Evolutionary conservation across 768 basidiomycete species (phyloP), one percentile per base, ranked within the genome.

Genomic region (Mycena crocata): DNA sequence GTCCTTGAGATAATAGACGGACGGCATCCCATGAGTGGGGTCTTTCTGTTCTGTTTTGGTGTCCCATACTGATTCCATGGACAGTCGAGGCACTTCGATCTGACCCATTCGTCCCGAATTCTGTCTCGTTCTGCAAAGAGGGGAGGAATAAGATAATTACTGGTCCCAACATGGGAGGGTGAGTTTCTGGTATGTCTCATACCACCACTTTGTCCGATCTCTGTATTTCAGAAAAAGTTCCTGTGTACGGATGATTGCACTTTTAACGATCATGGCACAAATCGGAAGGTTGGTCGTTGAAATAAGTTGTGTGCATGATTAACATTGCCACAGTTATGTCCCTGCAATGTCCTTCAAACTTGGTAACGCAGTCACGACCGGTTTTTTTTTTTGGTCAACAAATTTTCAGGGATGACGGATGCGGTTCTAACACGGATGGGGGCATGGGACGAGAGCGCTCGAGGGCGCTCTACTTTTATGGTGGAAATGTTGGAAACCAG

Each of bases 391-490:
- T n/a, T 61, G 48, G 42, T 23, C 34, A n/a, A n/a, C 13, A 5
- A 4, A 48, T 55, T 21, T 48, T 56, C 40, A 65, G 64, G 51
- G 13, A 34, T 60, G 45, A 15, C 95, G 55, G 96, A 98, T 72
- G 89, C 90, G 0, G 88, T 98, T 23, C 84, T 93, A 26, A 96
- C 95, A 2, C 85, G 96, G 55, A 96, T 96, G 94, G 95, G 95
- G 64, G 97, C 97, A 0, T 92, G 89, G 13, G 97, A 99, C 75
- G 95, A 98, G 69, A 78, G 98, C 28, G 87, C 89, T 8, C 86
- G 92, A 40, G 95, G 95, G 0, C 88, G 94, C 10, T 97, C 95
- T 0, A 99, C 93, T 0, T 98, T 98, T 76, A 98, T 98, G 96
- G 94, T 98, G 4, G 97, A 99, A 78, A 91, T 99, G 85, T 85